Base-by-base conservation (phyloP, 2,329 filamentous ascomycete species). In the Microsporum ferrugineum region DNA sequence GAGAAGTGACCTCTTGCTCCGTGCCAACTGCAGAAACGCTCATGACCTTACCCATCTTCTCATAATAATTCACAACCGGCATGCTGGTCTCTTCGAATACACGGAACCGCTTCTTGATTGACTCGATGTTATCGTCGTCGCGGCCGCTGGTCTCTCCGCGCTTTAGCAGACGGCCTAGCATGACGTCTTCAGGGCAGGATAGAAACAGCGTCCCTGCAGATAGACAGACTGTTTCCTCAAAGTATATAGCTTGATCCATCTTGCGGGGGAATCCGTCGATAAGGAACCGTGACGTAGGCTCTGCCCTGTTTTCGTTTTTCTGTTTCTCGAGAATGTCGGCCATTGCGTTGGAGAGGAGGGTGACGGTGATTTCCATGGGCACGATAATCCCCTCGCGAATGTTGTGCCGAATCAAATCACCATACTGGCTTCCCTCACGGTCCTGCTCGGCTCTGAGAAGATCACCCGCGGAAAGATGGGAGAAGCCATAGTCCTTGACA, bases 311-410 rank as follows among this genome's bases (percentile, higher is more conserved):
- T 65, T 68, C 64, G n/a, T 66, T 65, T 58, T 71, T 68, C 5
- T 78, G 75, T 61, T 80, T 76, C 61, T 79, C 71, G 59, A 96
- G 83, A 10, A 83, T 80, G 6, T 82, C 84, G 61, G 80, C 81
- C 89, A 99, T 97, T 62, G 91, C 90, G 75, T 96, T 95, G 77
- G 96, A 91, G 49, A 99, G 83, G 39, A 99, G 78, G 69, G 91
- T 87, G 63, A 99, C 88, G 3, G 94, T 99, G 58, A 97, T 91
- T 75, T 97, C 92, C 89, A 96, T 95, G n/a, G 94, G 94, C 65
- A 99, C 94, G 74, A 99, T 99, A 68, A 85, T 85, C 63, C 94
- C 94, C 73, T 99, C 87, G 71, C 88, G 89, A 80, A 99, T 99
- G 79, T 94, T 91, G 68, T 87, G 83, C 73, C 87, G 87, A 82